Percentiles rank a stretch among this genome's conserved stretches.
Evolutionary conservation across 2,329 filamentous ascomycete genomes (phyloP).

Genomic region (Alternaria sp.): DNA sequence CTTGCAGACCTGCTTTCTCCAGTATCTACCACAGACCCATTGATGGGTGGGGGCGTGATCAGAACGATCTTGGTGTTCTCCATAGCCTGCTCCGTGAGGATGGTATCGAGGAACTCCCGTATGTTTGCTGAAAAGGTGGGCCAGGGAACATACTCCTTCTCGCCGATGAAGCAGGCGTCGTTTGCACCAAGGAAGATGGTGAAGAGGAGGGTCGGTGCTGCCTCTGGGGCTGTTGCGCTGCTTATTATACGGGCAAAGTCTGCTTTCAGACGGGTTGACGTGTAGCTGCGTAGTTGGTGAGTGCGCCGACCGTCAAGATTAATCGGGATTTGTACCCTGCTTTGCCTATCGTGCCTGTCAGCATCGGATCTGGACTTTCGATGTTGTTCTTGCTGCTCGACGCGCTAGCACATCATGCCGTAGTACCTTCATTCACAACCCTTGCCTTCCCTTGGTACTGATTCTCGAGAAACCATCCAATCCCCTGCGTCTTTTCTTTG

Average conservation of each 20-base stretch:
- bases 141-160: constrained; percentile 39
- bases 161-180: constrained; percentile 43
- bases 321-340: constrained; percentile 23
- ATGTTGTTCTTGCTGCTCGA: background rate
- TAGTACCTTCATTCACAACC: constrained; percentile 32
- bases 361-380: background rate
- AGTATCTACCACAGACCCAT: constrained; percentile 21
- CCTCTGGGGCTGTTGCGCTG: constrained; percentile 20
- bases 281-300: constrained; percentile 27
- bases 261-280: constrained; percentile 27
- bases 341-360: constrained; percentile 18
- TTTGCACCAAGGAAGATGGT: constrained; percentile 52
- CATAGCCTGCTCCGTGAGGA: constrained; percentile 39
- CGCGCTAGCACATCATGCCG: background rate
- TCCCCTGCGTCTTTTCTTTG: constrained; percentile 21
- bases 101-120: constrained; percentile 42
- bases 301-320: too few relatives aligned
- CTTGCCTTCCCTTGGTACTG: constrained; percentile 23
- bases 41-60: constrained; percentile 49
- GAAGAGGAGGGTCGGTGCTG: constrained; percentile 43
- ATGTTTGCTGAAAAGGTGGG: constrained; percentile 44
- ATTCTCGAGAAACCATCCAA: constrained; percentile 27
- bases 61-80: constrained; percentile 44
- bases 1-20: background rate
- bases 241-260: constrained; percentile 35